Base-by-base conservation (phyloP, 2,329 filamentous ascomycete species). In the Keithomyces neogunnii region DNA sequence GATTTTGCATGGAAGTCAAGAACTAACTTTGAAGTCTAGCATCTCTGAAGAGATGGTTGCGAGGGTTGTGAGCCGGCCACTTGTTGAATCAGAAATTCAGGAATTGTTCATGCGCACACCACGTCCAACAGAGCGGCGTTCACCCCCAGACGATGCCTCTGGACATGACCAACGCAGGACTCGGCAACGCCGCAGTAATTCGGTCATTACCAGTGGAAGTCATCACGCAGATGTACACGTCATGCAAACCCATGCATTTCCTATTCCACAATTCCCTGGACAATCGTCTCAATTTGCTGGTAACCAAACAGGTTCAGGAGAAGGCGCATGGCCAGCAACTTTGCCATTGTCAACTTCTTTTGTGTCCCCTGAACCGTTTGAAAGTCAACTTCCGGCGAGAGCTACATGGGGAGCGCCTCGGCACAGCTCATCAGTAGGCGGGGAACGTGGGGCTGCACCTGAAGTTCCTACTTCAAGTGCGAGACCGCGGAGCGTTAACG, bases 81-180 rank as follows among this genome's bases (percentile, higher is more conserved):
- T 53, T 13, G 47, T 47, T 26, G 56, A 59, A 9, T 31, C 36
- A 31, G 58, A 60, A 13, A 32, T 57, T 26, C 52, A 51, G 28
- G 52, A 56, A 19, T 43, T 55, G 29, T 42, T 57, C 31, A 33
- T 55, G 40, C 55, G 54, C 32, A 55, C 55, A 26, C 48, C 51
- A 13, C 51, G 48, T 28, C 31, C 55, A 9, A 49, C 51, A 9
- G 60, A 59, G 35, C 57, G 63, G 54, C 62, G 62, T 19, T 60
- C 63, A 3, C 61, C 61, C 4, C 63, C 63, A 11, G 58, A 62
- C 46, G 64, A 66, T 47, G 50, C 49, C 19, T 45, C 38, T 8
- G 50, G 50, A 33, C 62, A 63, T 47, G 59, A 59, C 38, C 61
- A 63, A 45, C 62, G 64, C 42, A 57, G 64, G 45, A 63, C 59